Evolutionary conservation across 345 rosid genomes (phyloP), one percentile per base, ranked within the genome.

Genomic region (Salix caprea): DNA sequence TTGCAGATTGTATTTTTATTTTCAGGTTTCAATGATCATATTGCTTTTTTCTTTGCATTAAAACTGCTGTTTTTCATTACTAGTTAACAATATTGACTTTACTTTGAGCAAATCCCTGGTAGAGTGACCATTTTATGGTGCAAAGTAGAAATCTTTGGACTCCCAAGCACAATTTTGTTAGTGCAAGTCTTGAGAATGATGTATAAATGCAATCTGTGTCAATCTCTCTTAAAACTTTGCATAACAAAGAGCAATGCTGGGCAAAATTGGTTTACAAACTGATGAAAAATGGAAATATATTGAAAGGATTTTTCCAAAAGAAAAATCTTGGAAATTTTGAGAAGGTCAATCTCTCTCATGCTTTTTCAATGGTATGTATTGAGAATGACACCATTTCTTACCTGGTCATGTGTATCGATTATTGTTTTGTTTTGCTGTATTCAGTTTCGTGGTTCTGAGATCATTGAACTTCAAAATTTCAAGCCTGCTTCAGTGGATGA

Each of bases 401-500:
- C 60, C 26, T 15, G 18, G 18, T 46, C 14, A 46, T 44, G 7
- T 26, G 13, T 50, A 34, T 23, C 14, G 5, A 23, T 48, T 2
- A 44, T 26, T 18, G 19, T 21, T 7, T 64, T 71, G 19, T 40
- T 69, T 54, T 15, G 77, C 23, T 77, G 48, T 79, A 62, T 46
- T 84, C 92, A 95, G 97, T 89, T 88, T 82, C 92, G 92, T 40
- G 86, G 96, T 71, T 84, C 89, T 8, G 89, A 89, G 73, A 80
- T 93, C 67, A 77, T 89, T 81, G 91, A 95, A 84, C 93, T 95
- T 58, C 81, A 72, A 65, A 82, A 84, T 74, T 90, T 91, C 78
- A 90, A 83, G 85, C 92, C 89, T 77, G 97, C 97, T 75, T 89
- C 91, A 40, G 70, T 89, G 67, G 94, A 89, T 67, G 97, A 95